Evolutionary conservation across 768 basidiomycete species (phyloP).

Genomic region (Naganishia onofrii): DNA sequence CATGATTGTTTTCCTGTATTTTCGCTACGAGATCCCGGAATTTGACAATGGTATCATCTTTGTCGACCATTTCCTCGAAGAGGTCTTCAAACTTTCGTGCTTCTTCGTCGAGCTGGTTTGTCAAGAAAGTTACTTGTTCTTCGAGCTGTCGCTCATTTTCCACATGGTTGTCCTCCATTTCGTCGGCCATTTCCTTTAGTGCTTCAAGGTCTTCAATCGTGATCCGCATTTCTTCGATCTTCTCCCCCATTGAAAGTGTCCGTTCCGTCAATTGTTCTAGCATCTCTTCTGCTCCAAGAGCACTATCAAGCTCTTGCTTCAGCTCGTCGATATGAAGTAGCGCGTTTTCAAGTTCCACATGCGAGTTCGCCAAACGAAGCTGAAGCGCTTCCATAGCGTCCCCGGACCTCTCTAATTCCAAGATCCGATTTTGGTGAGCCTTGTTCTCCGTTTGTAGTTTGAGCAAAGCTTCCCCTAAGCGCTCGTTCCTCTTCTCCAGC

Average conservation of each 20-base stretch:
- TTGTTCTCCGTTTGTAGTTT: slow-evolving; percentile 62
- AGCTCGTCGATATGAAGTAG: slow-evolving; percentile 90
- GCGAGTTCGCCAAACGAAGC: slow-evolving; percentile 68
- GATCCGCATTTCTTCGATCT: slow-evolving; percentile 96
- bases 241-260: slow-evolving; percentile 89
- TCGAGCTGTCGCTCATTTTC: slow-evolving; percentile 89
- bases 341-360: slow-evolving; percentile 79
- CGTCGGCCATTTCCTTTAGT: slow-evolving; percentile 91
- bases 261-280: slow-evolving; percentile 91
- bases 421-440: slow-evolving; percentile 73
- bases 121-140: slow-evolving; percentile 51
- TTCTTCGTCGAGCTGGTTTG: slow-evolving; percentile 61
- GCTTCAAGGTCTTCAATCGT: slow-evolving; percentile 95
- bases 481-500: slow-evolving; percentile 92
- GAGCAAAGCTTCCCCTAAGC: slow-evolving; percentile 89
- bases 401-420: slow-evolving; percentile 87
- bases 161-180: slow-evolving; percentile 91
- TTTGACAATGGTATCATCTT: slow-evolving; percentile 80
- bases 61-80: slow-evolving; percentile 77
- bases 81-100: slow-evolving; percentile 63
- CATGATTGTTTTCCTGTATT: slow-evolving; percentile 79
- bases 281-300: slow-evolving; percentile 92
- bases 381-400: slow-evolving; percentile 59
- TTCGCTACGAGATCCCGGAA: slow-evolving; percentile 88
- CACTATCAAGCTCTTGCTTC: slow-evolving; percentile 90